These are phyloP conservation scores for Phanerodontia chrysosporium DNA, from an alignment of 768 basidiomycete species.

Conservation along the genomic window DNA sequence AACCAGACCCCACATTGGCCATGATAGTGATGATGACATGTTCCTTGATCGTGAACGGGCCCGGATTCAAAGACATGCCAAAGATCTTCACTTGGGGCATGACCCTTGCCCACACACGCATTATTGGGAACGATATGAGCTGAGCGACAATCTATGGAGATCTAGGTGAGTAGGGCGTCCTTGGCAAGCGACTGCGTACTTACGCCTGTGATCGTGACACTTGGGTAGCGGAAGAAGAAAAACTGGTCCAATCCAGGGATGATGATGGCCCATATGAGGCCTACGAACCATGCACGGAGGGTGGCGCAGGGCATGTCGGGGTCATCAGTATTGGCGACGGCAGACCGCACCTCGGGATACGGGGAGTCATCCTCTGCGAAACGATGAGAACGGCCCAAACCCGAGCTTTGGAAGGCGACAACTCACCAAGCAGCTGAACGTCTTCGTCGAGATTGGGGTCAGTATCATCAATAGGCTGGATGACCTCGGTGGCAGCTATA, in stretches of 20 bases:
- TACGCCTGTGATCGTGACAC: slow-evolving; percentile 29
- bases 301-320: slow-evolving; percentile 61
- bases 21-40: slow-evolving; percentile 70
- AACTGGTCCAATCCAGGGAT: slow-evolving; percentile 39
- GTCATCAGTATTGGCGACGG: slow-evolving; percentile 70
- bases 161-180: slow-evolving; percentile 12
- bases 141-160: slow-evolving; percentile 51
- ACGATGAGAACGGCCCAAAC: not conserved
- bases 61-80: slow-evolving; percentile 63
- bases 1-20: slow-evolving; percentile 54
- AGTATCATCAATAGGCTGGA: slow-evolving; percentile 9
- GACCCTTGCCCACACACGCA: slow-evolving; percentile 56
- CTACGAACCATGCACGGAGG: slow-evolving; percentile 66
- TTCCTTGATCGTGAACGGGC: slow-evolving; percentile 73
- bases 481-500: not conserved
- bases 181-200: slow-evolving; percentile 22
- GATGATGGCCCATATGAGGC: slow-evolving; percentile 62
- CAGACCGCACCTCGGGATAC: slow-evolving; percentile 75
- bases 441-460: slow-evolving; percentile 32
- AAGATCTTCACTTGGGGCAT: slow-evolving; percentile 49
- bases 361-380: slow-evolving; percentile 52
- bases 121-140: slow-evolving; percentile 65
- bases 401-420: not conserved
- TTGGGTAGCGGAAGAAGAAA: slow-evolving; percentile 43
- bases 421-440: slow-evolving; percentile 19